Base-by-base conservation (phyloP, 2,329 filamentous ascomycete genomes). In the Sporothrix euskadiensis region DNA sequence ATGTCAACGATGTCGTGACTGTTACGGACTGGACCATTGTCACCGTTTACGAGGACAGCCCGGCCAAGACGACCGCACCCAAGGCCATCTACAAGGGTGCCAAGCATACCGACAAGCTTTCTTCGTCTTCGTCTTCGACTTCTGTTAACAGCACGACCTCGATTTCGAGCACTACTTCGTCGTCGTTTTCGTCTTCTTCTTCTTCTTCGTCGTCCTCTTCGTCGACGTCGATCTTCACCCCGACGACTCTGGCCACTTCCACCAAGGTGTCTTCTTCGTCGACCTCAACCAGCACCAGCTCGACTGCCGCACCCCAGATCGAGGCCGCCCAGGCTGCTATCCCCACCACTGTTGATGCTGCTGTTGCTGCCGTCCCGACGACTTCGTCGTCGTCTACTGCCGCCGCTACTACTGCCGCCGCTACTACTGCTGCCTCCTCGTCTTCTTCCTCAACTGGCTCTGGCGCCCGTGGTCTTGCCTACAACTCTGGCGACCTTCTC, bases 381-480 rank as follows among this genome's bases (percentile, higher is more conserved):
- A 74, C 77, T 4, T 41, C 75, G 10, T 73, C 77, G n/a, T 59
- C 74, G 32, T 66, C 73, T 26, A 19, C 74, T 9, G 73, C 75
- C 66, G 74, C 77, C 8, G 68, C 76, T 39, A 70, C 74, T 49
- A 74, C 72, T 22, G 65, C 76, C n/a, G 74, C 77, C 8, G 68
- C 76, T 39, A 70, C 74, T 49, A 74, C 72, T 22, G 65, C 76
- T 16, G 47, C 77, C 63, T 61, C 74, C 22, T 71, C 76, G 52
- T 44, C 72, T 75, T 74, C 78, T 79, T 78, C 79, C 77, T 59
- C 73, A 3, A 56, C 68, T 35, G 80, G 79, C 71, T 80, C 80
- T 66, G 65, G 49, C 78, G 91, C 92, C 88, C 89, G 90, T 79
- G 91, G 91, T 81, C 81, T 92, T 69, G 88, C 88, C 69, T 93